Percentiles rank a stretch among this genome's conserved stretches.
Evolutionary conservation across 495 filamentous ascomycete species (phyloP).

Genomic region (Xylaria intraflava): DNA sequence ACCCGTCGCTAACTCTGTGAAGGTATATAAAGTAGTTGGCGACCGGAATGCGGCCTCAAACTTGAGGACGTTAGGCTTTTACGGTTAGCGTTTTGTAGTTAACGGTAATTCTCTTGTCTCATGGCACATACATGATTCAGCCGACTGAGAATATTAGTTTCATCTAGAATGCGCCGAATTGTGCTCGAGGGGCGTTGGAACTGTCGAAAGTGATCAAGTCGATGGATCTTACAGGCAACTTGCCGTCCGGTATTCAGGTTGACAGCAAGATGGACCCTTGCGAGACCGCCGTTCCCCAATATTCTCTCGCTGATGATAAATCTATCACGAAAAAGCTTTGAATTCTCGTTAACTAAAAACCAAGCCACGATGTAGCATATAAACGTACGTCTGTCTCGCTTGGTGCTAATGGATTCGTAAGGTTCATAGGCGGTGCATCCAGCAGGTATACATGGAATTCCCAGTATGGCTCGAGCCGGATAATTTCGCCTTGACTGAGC

Average conservation of each 20-base stretch:
- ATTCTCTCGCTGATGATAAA: slow-evolving; percentile 48
- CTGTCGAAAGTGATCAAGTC: slow-evolving; percentile 18
- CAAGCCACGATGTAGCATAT: neutral
- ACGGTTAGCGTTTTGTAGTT: neutral
- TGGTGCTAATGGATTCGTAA: slow-evolving; percentile 15
- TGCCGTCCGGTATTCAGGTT: slow-evolving; percentile 59
- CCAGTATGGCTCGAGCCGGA: slow-evolving; percentile 37
- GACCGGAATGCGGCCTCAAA: slow-evolving; percentile 15
- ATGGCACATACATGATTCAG: slow-evolving; percentile 51
- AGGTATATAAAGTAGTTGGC: slow-evolving; percentile 42
- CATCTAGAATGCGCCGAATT: slow-evolving; percentile 31
- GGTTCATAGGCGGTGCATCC: neutral
- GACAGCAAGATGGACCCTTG: slow-evolving; percentile 73
- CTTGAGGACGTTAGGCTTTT: slow-evolving; percentile 12
- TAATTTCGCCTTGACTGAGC: slow-evolving; percentile 49
- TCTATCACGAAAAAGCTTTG: slow-evolving; percentile 39
- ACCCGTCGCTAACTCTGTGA: slow-evolving; percentile 60
- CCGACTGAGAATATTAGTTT: slow-evolving; percentile 51
- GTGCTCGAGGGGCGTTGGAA: slow-evolving; percentile 1
- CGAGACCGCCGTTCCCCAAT: slow-evolving; percentile 80
- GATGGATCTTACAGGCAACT: slow-evolving; percentile 70
- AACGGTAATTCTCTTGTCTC: neutral
- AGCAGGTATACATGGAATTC: slow-evolving; percentile 25
- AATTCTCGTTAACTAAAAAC: neutral
- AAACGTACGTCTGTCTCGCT: neutral